phyloP scores from a whole-genome alignment of 2,329 filamentous ascomycete species.

The Exophiala spinifera region DNA sequence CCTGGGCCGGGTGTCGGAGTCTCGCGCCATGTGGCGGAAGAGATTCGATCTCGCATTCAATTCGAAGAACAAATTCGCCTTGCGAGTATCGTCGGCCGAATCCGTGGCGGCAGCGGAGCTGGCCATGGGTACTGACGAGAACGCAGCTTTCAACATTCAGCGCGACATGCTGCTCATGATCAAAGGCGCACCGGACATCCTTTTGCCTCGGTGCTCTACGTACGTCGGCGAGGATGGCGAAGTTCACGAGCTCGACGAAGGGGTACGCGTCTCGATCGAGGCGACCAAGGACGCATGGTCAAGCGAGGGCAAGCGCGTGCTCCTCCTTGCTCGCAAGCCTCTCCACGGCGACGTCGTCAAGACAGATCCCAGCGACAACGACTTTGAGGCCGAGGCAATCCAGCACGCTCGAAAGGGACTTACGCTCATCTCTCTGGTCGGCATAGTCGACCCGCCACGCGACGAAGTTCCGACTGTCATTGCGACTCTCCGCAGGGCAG shows the following conservation, averaged over 20 bases:
- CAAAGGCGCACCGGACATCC: slow-evolving; percentile 73
- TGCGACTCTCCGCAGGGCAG: slow-evolving; percentile 63
- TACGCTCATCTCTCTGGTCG: slow-evolving; percentile 56
- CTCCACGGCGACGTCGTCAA: slow-evolving; percentile 44
- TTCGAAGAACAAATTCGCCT: slow-evolving; percentile 81
- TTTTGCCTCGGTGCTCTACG: slow-evolving; percentile 61
- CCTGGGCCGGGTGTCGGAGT: slow-evolving; percentile 58
- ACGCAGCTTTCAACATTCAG: slow-evolving; percentile 34
- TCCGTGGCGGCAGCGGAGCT: slow-evolving; percentile 16
- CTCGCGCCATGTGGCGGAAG: slow-evolving; percentile 62
- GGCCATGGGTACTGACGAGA: slow-evolving; percentile 33
- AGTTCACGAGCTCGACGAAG: slow-evolving; percentile 48
- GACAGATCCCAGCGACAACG: slow-evolving; percentile 43
- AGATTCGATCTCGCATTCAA: slow-evolving; percentile 71
- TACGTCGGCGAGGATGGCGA: slow-evolving; percentile 57
- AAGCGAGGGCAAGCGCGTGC: slow-evolving; percentile 63
- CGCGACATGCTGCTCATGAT: slow-evolving; percentile 58
- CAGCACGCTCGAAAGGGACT: slow-evolving; percentile 51
- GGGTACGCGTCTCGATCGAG: slow-evolving; percentile 50
- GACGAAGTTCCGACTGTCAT: slow-evolving; percentile 59
- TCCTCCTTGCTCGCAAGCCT: slow-evolving; percentile 63
- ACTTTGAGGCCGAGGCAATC: slow-evolving; percentile 58
- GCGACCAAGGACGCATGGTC: slow-evolving; percentile 67
- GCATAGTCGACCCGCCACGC: slow-evolving; percentile 59
- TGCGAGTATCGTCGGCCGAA: slow-evolving; percentile 54